phyloP scores from a whole-genome alignment of 2,329 filamentous ascomycete genomes.

The Penicillium sp. region DNA sequence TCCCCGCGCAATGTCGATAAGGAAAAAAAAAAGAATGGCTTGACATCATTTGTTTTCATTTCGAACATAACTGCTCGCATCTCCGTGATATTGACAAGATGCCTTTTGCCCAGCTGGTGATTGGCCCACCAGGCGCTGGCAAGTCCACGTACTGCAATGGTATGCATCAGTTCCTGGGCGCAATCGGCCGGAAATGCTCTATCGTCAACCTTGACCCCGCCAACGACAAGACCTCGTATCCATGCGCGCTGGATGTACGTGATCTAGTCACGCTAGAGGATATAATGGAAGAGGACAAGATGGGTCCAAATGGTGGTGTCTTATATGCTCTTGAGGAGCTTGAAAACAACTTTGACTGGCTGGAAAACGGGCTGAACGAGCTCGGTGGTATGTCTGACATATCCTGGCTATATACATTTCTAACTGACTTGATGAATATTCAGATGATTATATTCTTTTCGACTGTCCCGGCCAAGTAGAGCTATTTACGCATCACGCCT shows the following conservation, averaged over 20 bases:
- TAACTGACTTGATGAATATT: neutral
- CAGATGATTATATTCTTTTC: constrained; percentile 87
- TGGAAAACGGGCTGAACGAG: constrained; percentile 74
- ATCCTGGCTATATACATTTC: neutral
- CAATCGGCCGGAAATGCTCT: constrained; percentile 90
- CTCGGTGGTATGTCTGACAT: constrained; percentile 55
- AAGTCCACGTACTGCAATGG: constrained; percentile 99
- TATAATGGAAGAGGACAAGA: constrained; percentile 84
- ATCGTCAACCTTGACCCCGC: constrained; percentile 96
- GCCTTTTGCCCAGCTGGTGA: constrained; percentile 72
- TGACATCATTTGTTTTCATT: neutral
- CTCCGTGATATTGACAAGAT: constrained; percentile 31
- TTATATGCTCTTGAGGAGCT: constrained; percentile 93
- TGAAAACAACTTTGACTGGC: constrained; percentile 90
- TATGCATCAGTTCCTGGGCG: constrained; percentile 97
- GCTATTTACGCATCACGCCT: constrained; percentile 92
- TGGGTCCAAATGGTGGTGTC: constrained; percentile 90
- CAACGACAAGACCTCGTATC: constrained; percentile 88
- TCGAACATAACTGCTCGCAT: neutral
- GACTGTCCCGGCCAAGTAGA: constrained; percentile 98
- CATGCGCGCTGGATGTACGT: constrained; percentile 85
- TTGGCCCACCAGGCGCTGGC: constrained; percentile 90
- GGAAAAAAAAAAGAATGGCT: constrained; percentile 15
- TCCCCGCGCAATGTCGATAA: constrained; percentile 25
- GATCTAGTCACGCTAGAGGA: constrained; percentile 86